Evolutionary conservation across 495 filamentous ascomycete genomes (phyloP).

Genomic region (Pseudoneurospora amorphoporcata): DNA sequence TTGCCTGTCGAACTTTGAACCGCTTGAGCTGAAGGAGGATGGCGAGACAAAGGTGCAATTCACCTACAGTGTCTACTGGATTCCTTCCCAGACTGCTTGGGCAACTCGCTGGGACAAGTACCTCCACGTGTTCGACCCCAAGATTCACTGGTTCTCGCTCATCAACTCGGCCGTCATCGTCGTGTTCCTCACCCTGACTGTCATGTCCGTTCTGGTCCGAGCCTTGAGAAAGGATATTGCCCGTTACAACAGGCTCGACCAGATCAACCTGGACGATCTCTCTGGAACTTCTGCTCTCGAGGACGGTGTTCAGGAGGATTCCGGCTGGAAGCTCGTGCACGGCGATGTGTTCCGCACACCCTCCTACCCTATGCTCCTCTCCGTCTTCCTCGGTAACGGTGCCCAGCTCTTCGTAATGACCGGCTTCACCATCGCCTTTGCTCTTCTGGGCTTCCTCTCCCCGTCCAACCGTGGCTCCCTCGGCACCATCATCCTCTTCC

Average conservation of each 20-base stretch:
- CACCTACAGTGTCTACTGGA: constrained; percentile 89
- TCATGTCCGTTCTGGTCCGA: constrained; percentile 76
- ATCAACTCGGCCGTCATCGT: constrained; percentile 93
- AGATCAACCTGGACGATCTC: constrained; percentile 75
- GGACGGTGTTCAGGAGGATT: constrained; percentile 94
- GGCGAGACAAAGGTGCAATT: constrained; percentile 62
- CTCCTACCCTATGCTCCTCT: constrained; percentile 68
- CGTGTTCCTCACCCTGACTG: constrained; percentile 80
- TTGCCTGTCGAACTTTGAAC: constrained; percentile 45
- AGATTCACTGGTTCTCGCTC: constrained; percentile 97
- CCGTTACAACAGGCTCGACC: constrained; percentile 86
- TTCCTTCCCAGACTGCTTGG: constrained; percentile 68
- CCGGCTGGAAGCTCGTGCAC: constrained; percentile 96
- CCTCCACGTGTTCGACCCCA: constrained; percentile 86
- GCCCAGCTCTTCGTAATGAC: constrained; percentile 97
- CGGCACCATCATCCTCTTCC: constrained; percentile 79
- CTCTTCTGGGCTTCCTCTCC: constrained; percentile 86
- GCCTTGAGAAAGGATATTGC: constrained; percentile 90
- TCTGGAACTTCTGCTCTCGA: constrained; percentile 66
- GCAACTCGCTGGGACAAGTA: constrained; percentile 98
- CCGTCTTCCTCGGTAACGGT: constrained; percentile 84
- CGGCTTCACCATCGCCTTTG: constrained; percentile 86
- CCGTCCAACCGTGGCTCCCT: constrained; percentile 90
- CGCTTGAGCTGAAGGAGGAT: constrained; percentile 47
- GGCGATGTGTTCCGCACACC: constrained; percentile 94